Conservation (phyloP, 805 yeast species). For the Starmerella sp. region DNA sequence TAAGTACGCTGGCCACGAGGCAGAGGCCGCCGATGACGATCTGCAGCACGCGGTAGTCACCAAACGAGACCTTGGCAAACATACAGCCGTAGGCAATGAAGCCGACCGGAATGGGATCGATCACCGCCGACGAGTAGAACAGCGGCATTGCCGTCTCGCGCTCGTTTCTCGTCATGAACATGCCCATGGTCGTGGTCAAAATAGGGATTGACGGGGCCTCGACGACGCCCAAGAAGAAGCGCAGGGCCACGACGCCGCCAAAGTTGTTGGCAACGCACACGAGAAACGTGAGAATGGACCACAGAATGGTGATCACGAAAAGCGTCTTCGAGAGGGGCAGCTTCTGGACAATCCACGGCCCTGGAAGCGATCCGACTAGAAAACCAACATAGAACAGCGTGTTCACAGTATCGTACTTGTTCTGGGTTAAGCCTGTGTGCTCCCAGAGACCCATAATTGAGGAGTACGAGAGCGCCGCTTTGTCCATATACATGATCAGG, state of each 20-base stretch:
- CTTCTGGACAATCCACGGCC: constrained; percentile 34
- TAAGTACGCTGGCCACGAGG: constrained; percentile 30
- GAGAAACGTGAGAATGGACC: constrained; percentile 36
- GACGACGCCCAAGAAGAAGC: constrained; percentile 38
- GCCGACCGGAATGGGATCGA: constrained; percentile 42
- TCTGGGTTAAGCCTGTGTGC: constrained; percentile 26
- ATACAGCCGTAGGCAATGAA: constrained; percentile 32
- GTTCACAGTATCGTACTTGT: constrained; percentile 42
- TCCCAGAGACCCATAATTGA: constrained; percentile 32
- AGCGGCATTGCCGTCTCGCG: constrained; percentile 42
- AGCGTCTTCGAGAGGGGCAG: constrained; percentile 30
- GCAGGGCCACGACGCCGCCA: constrained; percentile 35
- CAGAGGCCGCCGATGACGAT: constrained; percentile 46
- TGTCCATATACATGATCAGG: constrained; percentile 32
- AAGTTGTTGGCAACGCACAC: constrained; percentile 33
- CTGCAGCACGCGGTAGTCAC: constrained; percentile 41
- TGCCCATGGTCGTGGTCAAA: constrained; percentile 44
- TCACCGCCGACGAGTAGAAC: constrained; percentile 42
- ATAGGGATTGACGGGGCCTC: constrained; percentile 46
- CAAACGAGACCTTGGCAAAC: constrained; percentile 20
- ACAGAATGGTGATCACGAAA: constrained; percentile 30
- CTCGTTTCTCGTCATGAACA: constrained; percentile 39
- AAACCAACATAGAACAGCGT: constrained; percentile 39
- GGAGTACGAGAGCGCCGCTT: constrained; percentile 35
- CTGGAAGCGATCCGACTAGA: constrained; percentile 36